Conservation (phyloP, 306 rosid species). For the Glycyrrhiza uralensis region DNA sequence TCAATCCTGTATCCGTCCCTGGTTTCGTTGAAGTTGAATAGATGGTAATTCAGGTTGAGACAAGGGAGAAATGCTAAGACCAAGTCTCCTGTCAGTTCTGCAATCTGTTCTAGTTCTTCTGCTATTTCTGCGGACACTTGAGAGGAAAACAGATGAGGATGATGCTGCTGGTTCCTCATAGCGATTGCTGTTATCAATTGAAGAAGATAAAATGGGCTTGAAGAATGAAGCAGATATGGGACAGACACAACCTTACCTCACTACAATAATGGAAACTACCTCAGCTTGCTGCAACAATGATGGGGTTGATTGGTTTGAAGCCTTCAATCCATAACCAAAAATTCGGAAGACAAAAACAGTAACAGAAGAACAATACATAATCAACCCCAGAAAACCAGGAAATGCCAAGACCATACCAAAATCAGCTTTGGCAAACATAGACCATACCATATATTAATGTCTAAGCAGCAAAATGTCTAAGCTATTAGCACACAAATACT, state of each 20-base stretch:
- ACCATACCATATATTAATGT: no score
- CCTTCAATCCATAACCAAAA: background rate
- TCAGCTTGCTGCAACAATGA: background rate
- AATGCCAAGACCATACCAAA: background rate
- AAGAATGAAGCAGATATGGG: background rate
- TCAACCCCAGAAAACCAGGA: background rate
- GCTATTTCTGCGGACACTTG: background rate
- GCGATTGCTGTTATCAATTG: no score
- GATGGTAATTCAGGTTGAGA: background rate
- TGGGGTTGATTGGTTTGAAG: background rate
- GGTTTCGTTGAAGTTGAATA: background rate
- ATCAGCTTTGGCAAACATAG: background rate
- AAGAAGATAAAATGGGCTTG: background rate
- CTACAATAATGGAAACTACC: background rate
- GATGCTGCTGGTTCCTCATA: no score
- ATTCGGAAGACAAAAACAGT: background rate
- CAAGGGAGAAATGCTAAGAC: background rate
- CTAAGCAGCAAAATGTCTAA: no score
- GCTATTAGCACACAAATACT: no score
- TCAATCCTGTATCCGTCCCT: background rate
- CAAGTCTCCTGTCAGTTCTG: background rate
- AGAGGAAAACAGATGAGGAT: background rate
- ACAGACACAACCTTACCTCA: background rate
- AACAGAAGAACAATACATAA: background rate
- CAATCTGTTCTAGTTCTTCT: background rate